Conservation (phyloP, 2,329 filamentous ascomycete species). For the Sphaceloma murrayae region DNA sequence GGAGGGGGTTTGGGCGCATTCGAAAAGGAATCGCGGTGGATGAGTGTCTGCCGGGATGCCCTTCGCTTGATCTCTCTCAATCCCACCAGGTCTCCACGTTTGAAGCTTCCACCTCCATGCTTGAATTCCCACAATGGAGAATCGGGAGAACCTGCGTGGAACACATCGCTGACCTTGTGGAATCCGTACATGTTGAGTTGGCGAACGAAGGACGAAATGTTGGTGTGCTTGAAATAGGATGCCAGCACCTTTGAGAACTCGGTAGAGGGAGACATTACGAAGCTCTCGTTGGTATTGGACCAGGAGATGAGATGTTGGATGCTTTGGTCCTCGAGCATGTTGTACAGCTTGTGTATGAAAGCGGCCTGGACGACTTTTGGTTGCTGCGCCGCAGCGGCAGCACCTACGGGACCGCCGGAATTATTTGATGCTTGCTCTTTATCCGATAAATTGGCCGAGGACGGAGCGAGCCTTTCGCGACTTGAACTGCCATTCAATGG, state of each 20-base stretch:
- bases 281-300: constrained; percentile 89
- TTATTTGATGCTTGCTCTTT: constrained; percentile 31
- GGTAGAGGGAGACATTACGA: constrained; percentile 94
- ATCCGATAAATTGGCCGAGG: constrained; percentile 27
- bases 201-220: constrained; percentile 95
- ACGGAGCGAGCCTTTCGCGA: constrained; percentile 36
- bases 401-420: constrained; percentile 41
- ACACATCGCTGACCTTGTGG: constrained; percentile 99
- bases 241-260: constrained; percentile 97
- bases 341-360: constrained; percentile 98
- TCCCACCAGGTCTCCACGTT: constrained; percentile 82
- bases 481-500: constrained; percentile 42
- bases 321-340: constrained; percentile 89
- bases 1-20: constrained; percentile 66
- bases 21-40: constrained; percentile 82
- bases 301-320: constrained; percentile 96
- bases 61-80: constrained; percentile 91
- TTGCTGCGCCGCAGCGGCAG: constrained; percentile 70
- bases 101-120: constrained; percentile 94
- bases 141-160: constrained; percentile 88
- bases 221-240: constrained; percentile 99
- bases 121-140: constrained; percentile 98
- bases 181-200: constrained; percentile 99
- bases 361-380: constrained; percentile 97
- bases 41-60: constrained; percentile 83